Base-by-base conservation (phyloP, 768 basidiomycete species). In the Boletales sp. region DNA sequence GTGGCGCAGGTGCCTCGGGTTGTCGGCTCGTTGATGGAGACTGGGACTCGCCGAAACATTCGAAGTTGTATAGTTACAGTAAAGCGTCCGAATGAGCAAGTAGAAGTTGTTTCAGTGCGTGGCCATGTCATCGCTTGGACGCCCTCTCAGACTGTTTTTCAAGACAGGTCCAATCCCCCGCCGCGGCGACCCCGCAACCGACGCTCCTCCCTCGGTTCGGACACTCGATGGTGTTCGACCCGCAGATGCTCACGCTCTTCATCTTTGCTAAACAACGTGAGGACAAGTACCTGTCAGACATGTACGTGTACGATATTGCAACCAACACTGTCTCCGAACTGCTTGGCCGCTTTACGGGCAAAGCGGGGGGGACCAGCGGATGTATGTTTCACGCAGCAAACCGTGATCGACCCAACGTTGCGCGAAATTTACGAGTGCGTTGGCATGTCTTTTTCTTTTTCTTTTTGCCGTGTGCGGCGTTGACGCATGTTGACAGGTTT, bases 171-270 rank as follows among this genome's bases (percentile, higher is more conserved):
- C 61, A 55, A 45, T 53, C 54, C 1, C 21, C 43, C 2, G 40
- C 50, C 14, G 30, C 58, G 0, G 32, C 55, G 10, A 45, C 66
- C 4, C 65, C 71, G 0, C 74, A 76, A 43, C 66, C 69, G 1
- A 53, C 69, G 18, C 80, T 87, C 18, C 75, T 83, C 2, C 71
- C 81, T 10, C 83, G 87, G 17, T 86, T 74, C 51, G 87, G 87
- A 0, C 89, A 91, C 67, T 88, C 87, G 4, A 91, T 92, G 89
- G 78, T 90, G 5, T 72, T 90, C 17, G 88, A 90, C 47, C 72
- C 83, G 5, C 67, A 64, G 11, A 67, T 76, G 0, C 78, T 77
- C 32, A 79, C 74, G 0, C 72, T 90, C 14, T 86, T 80, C 63
- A 83, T 91, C 38, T 86, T 90, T 55, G 87, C 82, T 11, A 89